Evolutionary conservation across 495 filamentous ascomycete species (phyloP).

Genomic region (Talaromyces ruber): DNA sequence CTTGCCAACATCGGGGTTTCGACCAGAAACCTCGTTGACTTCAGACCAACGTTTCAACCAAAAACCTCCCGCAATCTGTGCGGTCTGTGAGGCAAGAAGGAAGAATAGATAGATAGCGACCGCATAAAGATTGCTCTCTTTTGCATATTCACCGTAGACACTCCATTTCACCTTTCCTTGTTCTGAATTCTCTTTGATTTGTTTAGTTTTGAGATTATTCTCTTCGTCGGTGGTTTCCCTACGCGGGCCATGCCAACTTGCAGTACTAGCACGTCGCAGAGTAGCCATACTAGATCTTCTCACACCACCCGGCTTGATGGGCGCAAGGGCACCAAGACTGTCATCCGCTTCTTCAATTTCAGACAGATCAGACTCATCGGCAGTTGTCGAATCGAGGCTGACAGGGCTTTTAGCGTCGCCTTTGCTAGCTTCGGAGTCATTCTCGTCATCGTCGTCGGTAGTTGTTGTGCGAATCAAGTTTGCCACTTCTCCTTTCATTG

Average conservation of each 20-base stretch:
- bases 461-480: constrained; percentile 74
- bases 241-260: constrained; percentile 77
- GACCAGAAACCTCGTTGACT: constrained; percentile 53
- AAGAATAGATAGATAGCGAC: constrained; percentile 74
- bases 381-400: constrained; percentile 45
- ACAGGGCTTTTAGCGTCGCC: constrained; percentile 39
- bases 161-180: constrained; percentile 98
- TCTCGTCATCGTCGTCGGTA: constrained; percentile 54
- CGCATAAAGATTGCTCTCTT: constrained; percentile 80
- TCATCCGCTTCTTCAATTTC: constrained; percentile 70
- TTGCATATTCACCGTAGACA: constrained; percentile 83
- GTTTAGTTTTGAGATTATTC: constrained; percentile 64
- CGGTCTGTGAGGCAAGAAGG: constrained; percentile 70
- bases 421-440: constrained; percentile 42
- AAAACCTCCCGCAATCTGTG: constrained; percentile 70
- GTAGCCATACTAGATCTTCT: constrained; percentile 64
- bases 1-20: constrained; percentile 70
- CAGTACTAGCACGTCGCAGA: constrained; percentile 81
- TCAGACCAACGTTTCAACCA: constrained; percentile 96
- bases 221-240: constrained; percentile 83
- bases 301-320: constrained; percentile 49
- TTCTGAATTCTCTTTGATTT: constrained; percentile 77
- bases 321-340: constrained; percentile 56
- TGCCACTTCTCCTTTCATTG: constrained; percentile 85
- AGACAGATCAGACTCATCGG: constrained; percentile 38